phyloP scores from a whole-genome alignment of 2,329 filamentous ascomycete species.

The Phoma herbarum region DNA sequence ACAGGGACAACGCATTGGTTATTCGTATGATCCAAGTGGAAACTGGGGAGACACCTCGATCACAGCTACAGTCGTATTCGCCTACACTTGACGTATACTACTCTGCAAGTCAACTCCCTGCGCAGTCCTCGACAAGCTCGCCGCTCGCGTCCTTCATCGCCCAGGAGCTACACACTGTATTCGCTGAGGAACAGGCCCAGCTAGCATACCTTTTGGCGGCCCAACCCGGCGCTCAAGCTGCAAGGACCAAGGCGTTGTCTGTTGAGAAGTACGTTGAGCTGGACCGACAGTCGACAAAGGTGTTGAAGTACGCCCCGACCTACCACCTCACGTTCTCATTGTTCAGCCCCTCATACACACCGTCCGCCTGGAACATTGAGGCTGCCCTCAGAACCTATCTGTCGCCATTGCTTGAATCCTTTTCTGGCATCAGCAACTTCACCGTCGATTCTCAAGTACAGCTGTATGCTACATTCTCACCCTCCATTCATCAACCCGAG shows the following conservation, averaged over 20 bases:
- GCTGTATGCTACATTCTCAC: conserved; percentile 78
- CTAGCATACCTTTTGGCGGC: conserved; percentile 62
- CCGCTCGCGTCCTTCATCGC: conserved; percentile 80
- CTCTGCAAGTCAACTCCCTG: conserved; percentile 71
- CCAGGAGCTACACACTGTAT: conserved; percentile 77
- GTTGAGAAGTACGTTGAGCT: conserved; percentile 61
- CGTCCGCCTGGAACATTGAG: conserved; percentile 92
- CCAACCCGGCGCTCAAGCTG: conserved; percentile 52
- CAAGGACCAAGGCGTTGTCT: conserved; percentile 62
- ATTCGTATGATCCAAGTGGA: conserved; percentile 75
- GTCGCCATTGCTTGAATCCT: conserved; percentile 78
- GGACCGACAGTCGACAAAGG: conserved; percentile 76
- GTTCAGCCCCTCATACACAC: conserved; percentile 79
- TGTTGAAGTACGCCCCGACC: conserved; percentile 89
- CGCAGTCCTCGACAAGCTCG: conserved; percentile 74
- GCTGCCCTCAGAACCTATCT: conserved; percentile 82
- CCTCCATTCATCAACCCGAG: conserved; percentile 66
- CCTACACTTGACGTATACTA: conserved; percentile 82
- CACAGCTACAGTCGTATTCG: conserved; percentile 73
- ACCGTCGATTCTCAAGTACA: conserved; percentile 97
- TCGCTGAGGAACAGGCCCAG: conserved; percentile 87
- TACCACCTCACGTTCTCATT: conserved; percentile 97
- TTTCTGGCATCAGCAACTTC: conserved; percentile 89
- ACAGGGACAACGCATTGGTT: conserved; percentile 68
- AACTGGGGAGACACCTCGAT: conserved; percentile 60